phyloP scores from a whole-genome alignment of 1,284 basidiomycete species.

The Gymnopus androsaceus region DNA sequence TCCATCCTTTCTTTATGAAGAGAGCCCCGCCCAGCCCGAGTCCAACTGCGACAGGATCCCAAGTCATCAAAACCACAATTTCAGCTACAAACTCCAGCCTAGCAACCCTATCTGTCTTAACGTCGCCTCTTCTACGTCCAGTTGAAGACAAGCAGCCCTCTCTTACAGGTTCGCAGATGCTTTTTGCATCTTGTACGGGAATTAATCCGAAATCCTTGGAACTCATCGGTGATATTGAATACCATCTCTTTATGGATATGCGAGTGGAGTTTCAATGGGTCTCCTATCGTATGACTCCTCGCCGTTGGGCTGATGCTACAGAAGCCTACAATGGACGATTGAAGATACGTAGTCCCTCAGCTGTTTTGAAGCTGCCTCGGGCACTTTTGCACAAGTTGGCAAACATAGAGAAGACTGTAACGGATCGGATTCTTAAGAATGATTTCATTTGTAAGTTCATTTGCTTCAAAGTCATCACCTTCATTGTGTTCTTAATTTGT shows the following conservation, averaged over 20 bases:
- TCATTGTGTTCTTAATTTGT: neutral
- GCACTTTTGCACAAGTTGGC: neutral
- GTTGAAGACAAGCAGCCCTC: neutral
- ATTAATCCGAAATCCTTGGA: neutral
- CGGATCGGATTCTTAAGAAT: neutral
- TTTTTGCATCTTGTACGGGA: neutral
- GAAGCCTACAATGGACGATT: neutral
- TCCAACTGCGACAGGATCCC: too few species aligned
- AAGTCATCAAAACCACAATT: too few species aligned
- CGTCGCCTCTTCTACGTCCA: neutral
- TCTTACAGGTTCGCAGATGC: neutral
- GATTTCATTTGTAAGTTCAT: neutral
- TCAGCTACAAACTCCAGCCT: too few species aligned
- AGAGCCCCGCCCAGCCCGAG: too few species aligned
- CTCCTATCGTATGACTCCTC: neutral
- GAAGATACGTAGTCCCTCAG: neutral
- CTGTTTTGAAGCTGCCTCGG: neutral
- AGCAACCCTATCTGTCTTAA: neutral
- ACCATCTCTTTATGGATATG: neutral
- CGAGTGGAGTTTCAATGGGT: neutral
- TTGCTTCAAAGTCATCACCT: neutral
- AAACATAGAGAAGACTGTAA: neutral
- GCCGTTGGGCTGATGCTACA: neutral
- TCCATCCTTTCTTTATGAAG: too few species aligned
- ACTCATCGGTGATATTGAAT: neutral